Evolutionary conservation across 2,329 filamentous ascomycete genomes (phyloP).

Genomic region (Esteya vermicola): DNA sequence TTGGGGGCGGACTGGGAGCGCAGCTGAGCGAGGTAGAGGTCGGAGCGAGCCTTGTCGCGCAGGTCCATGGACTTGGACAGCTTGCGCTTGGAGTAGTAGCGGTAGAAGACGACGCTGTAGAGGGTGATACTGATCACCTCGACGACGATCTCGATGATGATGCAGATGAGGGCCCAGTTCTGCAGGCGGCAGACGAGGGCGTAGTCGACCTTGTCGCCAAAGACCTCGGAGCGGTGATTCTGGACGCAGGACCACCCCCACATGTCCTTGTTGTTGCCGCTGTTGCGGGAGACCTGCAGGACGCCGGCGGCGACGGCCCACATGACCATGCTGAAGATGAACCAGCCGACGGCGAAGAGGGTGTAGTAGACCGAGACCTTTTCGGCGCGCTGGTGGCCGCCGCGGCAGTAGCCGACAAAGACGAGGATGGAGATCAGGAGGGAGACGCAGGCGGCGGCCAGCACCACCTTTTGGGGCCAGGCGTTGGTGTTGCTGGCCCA

Average conservation of each 20-base stretch:
- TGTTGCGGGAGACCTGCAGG: constrained; percentile 64
- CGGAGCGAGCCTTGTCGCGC: constrained; percentile 84
- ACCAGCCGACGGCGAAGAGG: constrained; percentile 83
- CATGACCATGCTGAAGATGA: constrained; percentile 83
- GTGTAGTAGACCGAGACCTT: constrained; percentile 95
- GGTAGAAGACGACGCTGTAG: constrained; percentile 92
- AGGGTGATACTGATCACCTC: constrained; percentile 84
- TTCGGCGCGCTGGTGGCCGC: constrained; percentile 77
- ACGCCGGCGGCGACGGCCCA: constrained; percentile 80
- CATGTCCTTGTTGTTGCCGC: constrained; percentile 68
- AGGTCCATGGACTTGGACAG: constrained; percentile 94
- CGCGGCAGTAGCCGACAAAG: constrained; percentile 74
- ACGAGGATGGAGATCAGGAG: constrained; percentile 66
- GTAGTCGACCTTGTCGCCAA: constrained; percentile 71
- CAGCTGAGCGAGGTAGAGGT: constrained; percentile 83
- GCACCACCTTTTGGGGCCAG: constrained; percentile 82
- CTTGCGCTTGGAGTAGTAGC: constrained; percentile 91
- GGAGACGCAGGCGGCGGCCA: constrained; percentile 67
- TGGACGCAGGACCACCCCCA: constrained; percentile 98
- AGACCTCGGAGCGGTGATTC: constrained; percentile 67
- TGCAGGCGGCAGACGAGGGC: constrained; percentile 80
- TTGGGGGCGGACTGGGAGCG: constrained; percentile 83
- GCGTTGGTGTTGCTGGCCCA: constrained; percentile 69
- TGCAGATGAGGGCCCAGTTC: constrained; percentile 93
- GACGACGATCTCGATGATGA: constrained; percentile 90